Conservation (phyloP, 345 rosid species). For the Melaleuca alternifolia region DNA sequence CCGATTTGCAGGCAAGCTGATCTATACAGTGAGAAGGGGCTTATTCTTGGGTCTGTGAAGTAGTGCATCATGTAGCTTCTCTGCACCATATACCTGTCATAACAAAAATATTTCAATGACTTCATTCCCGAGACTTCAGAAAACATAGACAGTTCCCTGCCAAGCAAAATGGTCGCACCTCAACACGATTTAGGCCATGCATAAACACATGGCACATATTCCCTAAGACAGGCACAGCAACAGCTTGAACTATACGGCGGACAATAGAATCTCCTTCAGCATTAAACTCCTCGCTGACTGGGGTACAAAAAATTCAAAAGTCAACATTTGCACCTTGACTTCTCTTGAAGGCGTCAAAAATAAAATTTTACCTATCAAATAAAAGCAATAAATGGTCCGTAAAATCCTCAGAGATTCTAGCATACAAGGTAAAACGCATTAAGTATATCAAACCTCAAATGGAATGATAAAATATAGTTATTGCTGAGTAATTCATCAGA, state of each 20-base stretch:
- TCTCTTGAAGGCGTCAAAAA: not conserved
- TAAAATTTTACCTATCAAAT: not conserved
- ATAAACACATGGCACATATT: constrained; percentile 94
- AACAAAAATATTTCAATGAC: not conserved
- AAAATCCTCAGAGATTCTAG: not conserved
- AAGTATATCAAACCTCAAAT: not conserved
- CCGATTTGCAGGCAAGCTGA: not conserved
- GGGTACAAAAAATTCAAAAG: constrained; percentile 1
- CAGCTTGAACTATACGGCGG: constrained; percentile 63
- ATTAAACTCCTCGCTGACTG: constrained; percentile 62
- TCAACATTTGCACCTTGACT: not conserved
- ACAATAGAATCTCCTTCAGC: constrained; percentile 66
- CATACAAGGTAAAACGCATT: not conserved
- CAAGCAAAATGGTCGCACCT: constrained; percentile 24
- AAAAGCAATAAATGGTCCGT: not conserved
- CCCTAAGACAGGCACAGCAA: constrained; percentile 84
- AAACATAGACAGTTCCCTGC: not conserved
- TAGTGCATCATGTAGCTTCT: constrained; percentile 82
- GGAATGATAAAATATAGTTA: not conserved
- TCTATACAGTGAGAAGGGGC: constrained; percentile 77
- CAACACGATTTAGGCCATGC: constrained; percentile 91
- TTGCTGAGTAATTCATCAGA: not conserved
- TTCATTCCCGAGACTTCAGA: not conserved
- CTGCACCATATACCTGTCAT: constrained; percentile 79
- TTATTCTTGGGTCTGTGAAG: constrained; percentile 63